Conservation (phyloP, 257 asterid species). For the Osmanthus fragrans region DNA sequence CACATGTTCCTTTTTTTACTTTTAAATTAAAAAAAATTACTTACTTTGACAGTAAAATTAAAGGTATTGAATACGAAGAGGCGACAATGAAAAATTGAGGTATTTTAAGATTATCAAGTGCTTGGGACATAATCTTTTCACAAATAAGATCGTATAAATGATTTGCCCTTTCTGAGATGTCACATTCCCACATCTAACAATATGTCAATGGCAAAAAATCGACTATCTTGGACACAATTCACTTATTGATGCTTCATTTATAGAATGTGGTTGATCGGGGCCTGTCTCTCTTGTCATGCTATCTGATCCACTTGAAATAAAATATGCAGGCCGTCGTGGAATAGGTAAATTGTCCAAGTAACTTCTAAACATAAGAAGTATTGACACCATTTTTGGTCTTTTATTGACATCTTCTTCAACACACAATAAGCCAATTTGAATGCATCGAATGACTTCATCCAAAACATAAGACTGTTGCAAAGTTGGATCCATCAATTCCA, state of each 20-base stretch:
- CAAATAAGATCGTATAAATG: too few relatives aligned
- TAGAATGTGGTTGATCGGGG: neutral
- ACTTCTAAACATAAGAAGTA: neutral
- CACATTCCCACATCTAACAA: too few relatives aligned
- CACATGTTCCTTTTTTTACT: too few relatives aligned
- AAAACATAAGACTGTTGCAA: neutral
- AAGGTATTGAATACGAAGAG: too few relatives aligned
- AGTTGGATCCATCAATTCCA: neutral
- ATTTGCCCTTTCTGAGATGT: too few relatives aligned
- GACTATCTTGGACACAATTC: neutral
- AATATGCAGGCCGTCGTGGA: neutral
- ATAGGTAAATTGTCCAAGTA: neutral
- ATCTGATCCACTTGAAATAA: neutral
- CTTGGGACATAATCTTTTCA: too few relatives aligned
- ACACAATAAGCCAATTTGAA: neutral
- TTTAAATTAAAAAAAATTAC: too few relatives aligned
- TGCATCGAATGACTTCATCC: neutral
- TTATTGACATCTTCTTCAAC: neutral
- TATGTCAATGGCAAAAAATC: too few relatives aligned
- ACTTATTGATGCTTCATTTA: neutral
- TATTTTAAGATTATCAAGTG: too few relatives aligned
- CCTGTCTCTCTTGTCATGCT: neutral
- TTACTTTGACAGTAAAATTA: too few relatives aligned
- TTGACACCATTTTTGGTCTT: neutral
- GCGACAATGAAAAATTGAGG: too few relatives aligned